Evolutionary conservation across 2,329 filamentous ascomycete species (phyloP).

Genomic region (Pseudogymnoascus sp.): DNA sequence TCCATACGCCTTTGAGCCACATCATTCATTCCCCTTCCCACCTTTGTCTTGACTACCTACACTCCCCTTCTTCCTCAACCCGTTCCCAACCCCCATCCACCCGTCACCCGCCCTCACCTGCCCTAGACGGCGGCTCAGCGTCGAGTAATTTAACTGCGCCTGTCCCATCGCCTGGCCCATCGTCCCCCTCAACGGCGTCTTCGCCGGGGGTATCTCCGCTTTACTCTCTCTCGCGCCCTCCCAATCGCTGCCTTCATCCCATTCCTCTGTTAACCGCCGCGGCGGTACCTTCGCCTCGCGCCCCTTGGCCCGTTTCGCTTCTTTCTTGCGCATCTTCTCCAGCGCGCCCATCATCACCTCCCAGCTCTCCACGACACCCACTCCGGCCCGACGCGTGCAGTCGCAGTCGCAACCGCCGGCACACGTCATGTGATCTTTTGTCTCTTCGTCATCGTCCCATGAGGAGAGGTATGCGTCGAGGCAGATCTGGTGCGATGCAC

Average conservation of each 20-base stretch:
- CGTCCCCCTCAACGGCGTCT: conserved; percentile 21
- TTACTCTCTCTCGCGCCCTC: conserved; percentile 21
- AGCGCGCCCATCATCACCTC: conserved; percentile 42
- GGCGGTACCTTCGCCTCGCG: conserved; percentile 13
- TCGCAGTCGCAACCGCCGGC: conserved; percentile 58
- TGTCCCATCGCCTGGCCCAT: conserved; percentile 15
- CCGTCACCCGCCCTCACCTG: conserved; percentile 25
- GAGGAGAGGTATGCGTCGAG: conserved; percentile 44
- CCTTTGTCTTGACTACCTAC: conserved; percentile 4
- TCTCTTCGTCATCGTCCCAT: conserved; percentile 25
- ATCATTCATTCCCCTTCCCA: neutral
- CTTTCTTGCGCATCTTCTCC: conserved; percentile 21
- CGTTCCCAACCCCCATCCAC: conserved; percentile 22
- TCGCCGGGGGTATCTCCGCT: conserved; percentile 15
- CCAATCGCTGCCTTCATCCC: conserved; percentile 18
- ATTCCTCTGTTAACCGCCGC: conserved; percentile 17
- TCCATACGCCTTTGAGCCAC: neutral
- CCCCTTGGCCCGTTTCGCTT: neutral
- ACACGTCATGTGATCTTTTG: conserved; percentile 40
- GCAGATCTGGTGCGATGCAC: conserved; percentile 51
- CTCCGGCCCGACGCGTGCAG: conserved; percentile 48
- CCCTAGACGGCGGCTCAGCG: conserved; percentile 22
- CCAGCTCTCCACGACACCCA: conserved; percentile 53
- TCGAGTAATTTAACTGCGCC: conserved; percentile 23
- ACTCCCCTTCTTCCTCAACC: conserved; percentile 24